Percentiles rank a stretch among this genome's conserved stretches.
These are phyloP conservation scores for Mycosphaerella sp. DNA, from an alignment of 2,329 filamentous ascomycete species.

Conservation along the genomic window DNA sequence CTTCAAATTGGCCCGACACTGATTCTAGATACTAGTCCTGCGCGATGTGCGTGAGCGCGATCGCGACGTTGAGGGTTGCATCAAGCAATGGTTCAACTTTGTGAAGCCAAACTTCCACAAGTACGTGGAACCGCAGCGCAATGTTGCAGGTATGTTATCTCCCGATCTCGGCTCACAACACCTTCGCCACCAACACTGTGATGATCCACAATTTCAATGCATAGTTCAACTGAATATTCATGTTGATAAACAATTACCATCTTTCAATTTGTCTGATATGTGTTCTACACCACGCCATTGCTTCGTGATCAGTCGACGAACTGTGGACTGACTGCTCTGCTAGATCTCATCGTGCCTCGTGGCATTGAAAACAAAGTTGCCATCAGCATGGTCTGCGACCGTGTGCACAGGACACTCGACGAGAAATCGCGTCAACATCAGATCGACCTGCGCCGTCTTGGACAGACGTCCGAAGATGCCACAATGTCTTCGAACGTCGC, in stretches of 20 bases:
- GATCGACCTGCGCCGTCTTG: constrained; percentile 68
- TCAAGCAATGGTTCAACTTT: constrained; percentile 96
- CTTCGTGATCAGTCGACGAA: background rate
- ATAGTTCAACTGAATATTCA: constrained; percentile 39
- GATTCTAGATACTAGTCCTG: constrained; percentile 50
- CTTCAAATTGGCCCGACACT: constrained; percentile 39
- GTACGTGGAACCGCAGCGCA: constrained; percentile 86
- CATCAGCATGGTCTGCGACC: constrained; percentile 87
- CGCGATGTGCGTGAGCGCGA: constrained; percentile 86
- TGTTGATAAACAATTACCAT: constrained; percentile 36
- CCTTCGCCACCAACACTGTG: constrained; percentile 19
- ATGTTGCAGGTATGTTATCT: constrained; percentile 62
- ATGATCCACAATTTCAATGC: constrained; percentile 35
- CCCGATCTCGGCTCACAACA: background rate
- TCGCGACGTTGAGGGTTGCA: constrained; percentile 86
- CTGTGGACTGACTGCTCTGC: constrained; percentile 15
- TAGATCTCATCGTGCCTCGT: constrained; percentile 87
- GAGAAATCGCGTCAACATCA: constrained; percentile 82
- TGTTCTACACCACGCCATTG: constrained; percentile 1
- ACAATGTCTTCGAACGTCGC: constrained; percentile 70
- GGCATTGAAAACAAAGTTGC: constrained; percentile 93
- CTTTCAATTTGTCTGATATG: constrained; percentile 35
- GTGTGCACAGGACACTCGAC: constrained; percentile 78
- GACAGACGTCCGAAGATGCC: constrained; percentile 59
- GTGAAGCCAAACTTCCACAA: constrained; percentile 97